Conservation (phyloP, 805 yeast genomes). For the Barnettozyma siamensis region DNA sequence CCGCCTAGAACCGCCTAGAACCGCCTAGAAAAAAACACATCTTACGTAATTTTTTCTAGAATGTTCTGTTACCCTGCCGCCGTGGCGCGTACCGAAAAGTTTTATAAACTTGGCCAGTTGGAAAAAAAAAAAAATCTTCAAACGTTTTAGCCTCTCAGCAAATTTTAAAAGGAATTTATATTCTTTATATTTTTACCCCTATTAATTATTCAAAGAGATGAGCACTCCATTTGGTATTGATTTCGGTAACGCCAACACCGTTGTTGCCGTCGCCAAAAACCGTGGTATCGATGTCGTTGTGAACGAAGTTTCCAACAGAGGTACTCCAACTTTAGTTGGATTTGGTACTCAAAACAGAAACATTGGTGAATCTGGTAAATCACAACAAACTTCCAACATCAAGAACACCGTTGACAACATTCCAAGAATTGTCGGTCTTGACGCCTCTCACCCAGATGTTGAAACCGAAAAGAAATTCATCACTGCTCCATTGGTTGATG, state of each 20-base stretch:
- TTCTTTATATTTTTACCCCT: neutral
- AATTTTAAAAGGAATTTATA: neutral
- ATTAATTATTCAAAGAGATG: conserved; percentile 42
- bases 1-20: too few relatives aligned
- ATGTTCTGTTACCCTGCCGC: conserved; percentile 1
- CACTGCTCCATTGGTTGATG: conserved; percentile 65
- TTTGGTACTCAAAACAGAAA: conserved; percentile 86
- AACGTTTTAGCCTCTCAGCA: neutral
- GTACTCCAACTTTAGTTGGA: conserved; percentile 90
- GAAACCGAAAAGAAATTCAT: conserved; percentile 67
- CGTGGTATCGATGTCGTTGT: conserved; percentile 98
- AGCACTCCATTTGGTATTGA: conserved; percentile 96
- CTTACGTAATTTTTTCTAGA: conserved; percentile 6
- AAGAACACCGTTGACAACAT: conserved; percentile 94
- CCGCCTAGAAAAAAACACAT: too few relatives aligned
- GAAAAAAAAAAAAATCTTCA: conserved; percentile 3
- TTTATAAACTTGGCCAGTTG: neutral
- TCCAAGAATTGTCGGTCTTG: conserved; percentile 86
- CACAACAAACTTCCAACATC: conserved; percentile 92
- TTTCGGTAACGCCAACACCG: conserved; percentile 92
- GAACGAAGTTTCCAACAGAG: conserved; percentile 96
- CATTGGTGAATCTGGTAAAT: conserved; percentile 93
- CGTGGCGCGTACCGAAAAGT: neutral
- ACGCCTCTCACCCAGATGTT: conserved; percentile 69
- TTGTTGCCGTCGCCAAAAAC: conserved; percentile 94